A percentile compares a stretch with the other conserved stretches of the same genome.
Evolutionary conservation across 805 yeast species (phyloP).

Genomic region (Candida ortonii): DNA sequence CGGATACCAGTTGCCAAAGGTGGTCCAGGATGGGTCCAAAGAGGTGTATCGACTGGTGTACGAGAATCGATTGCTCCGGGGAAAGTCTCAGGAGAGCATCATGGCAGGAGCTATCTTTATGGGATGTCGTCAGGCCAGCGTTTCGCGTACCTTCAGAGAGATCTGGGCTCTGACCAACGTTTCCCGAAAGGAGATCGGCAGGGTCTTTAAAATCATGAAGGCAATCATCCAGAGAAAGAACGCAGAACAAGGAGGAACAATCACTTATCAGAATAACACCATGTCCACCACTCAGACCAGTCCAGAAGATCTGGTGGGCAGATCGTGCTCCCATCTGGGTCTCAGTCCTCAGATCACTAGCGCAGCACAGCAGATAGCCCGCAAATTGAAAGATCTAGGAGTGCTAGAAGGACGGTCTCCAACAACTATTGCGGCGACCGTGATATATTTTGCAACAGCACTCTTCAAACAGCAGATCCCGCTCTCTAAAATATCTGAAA

Average conservation of each 20-base stretch:
- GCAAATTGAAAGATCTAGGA: slow-evolving; percentile 85
- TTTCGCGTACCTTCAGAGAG: slow-evolving; percentile 92
- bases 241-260: slow-evolving; percentile 40
- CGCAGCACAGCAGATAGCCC: slow-evolving; percentile 90
- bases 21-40: slow-evolving; percentile 96
- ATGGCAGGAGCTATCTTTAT: slow-evolving; percentile 95
- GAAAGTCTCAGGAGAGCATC: slow-evolving; percentile 87
- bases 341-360: slow-evolving; percentile 79
- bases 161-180: slow-evolving; percentile 93
- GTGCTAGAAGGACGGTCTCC: slow-evolving; percentile 96
- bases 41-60: slow-evolving; percentile 91
- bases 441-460: slow-evolving; percentile 89
- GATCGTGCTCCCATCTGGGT: slow-evolving; percentile 95
- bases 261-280: slow-evolving; percentile 46
- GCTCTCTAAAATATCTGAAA: slow-evolving; percentile 82
- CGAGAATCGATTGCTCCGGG: slow-evolving; percentile 81
- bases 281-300: slow-evolving; percentile 77
- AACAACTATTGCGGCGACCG: slow-evolving; percentile 95
- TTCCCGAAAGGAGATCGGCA: slow-evolving; percentile 91
- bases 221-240: slow-evolving; percentile 53
- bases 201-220: slow-evolving; percentile 81
- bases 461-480: slow-evolving; percentile 76
- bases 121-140: slow-evolving; percentile 92
- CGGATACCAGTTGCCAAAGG: slow-evolving; percentile 89
- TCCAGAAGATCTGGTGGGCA: slow-evolving; percentile 91